Evolutionary conservation across 306 rosid genomes (phyloP), one percentile per base, ranked within the genome.

Genomic region (Cicer yamashitae): DNA sequence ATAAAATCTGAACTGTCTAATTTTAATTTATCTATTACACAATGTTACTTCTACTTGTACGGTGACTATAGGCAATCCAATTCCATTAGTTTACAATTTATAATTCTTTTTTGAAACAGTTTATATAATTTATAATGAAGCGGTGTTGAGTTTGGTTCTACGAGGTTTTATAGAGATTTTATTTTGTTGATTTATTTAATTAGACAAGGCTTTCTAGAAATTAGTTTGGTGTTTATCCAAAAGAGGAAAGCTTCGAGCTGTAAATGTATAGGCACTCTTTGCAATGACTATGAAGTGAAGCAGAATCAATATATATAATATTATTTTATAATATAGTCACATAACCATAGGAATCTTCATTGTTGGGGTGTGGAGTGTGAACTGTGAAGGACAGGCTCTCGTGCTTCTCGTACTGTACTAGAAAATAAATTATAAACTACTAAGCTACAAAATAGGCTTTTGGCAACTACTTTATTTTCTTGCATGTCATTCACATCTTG

Each of bases 311-410:
- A 76, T 58, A 40, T 53, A 15, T 15, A 14, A 5, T 6, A 64
- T 14, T 14, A 34, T 59, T 25, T 20, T 11, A 11, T 53, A 3
- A 12, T 13, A 58, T 11, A 53, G 53, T 25, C 34, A 18, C 18
- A 46, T 34, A 71, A 45, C 51, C 75, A 67, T 51, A 12, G 80
- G 72, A 81, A 81, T 81, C 84, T 74, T 53, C 80, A 59, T 66
- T 60, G 76, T 75, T 68, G 80, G 76, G 72, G 43, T 80, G 59
- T 67, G 84, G 12, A 81, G 60, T 59, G 40, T 58, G 78, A 14
- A 18, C 63, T 52, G 75, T 56, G 63, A 47, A 57, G 66, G 79
- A n/a, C 79, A 79, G 79, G 45, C 37, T 66, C 79, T 73, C 75
- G 83, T 73, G 83, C 79, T 79, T 54, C 69, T 65, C 62, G 48